Conservation (phyloP, 1,139 yeast species). For the Debaryomyces subglobosus region DNA sequence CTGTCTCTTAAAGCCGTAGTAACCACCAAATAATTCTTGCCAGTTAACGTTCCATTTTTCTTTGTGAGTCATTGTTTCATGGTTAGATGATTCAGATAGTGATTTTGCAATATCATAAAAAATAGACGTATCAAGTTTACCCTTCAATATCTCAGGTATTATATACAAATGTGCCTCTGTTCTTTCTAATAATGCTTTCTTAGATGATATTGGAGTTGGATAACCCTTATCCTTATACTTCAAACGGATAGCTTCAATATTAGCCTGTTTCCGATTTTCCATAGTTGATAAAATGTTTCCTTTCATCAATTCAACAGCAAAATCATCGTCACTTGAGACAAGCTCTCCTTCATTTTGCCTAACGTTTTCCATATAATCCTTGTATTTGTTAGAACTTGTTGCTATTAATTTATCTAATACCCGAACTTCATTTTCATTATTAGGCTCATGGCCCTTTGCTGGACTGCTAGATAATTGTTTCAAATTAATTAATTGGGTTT, state of each 20-base stretch:
- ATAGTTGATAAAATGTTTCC: slow-evolving; percentile 12
- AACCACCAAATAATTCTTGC: slow-evolving; percentile 58
- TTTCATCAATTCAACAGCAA: slow-evolving; percentile 3
- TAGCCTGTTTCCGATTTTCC: slow-evolving; percentile 18
- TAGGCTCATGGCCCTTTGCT: slow-evolving; percentile 3
- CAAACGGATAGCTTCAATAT: slow-evolving; percentile 18
- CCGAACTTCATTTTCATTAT: slow-evolving; percentile 3
- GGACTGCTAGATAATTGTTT: slow-evolving; percentile 15
- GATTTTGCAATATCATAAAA: slow-evolving; percentile 53
- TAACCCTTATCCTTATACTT: slow-evolving; percentile 26
- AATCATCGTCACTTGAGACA: not conserved
- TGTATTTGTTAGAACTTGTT: not conserved
- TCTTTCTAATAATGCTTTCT: slow-evolving; percentile 24
- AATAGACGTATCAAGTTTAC: slow-evolving; percentile 40
- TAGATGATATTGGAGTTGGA: slow-evolving; percentile 33
- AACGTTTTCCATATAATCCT: not conserved
- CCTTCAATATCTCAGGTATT: slow-evolving; percentile 48
- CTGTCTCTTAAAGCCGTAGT: slow-evolving; percentile 62
- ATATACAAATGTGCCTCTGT: slow-evolving; percentile 32
- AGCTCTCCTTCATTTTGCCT: not conserved
- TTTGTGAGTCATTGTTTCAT: slow-evolving; percentile 47
- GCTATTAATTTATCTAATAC: slow-evolving; percentile 5
- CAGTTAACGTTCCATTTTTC: slow-evolving; percentile 55
- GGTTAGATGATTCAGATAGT: slow-evolving; percentile 37
- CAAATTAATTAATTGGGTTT: slow-evolving; percentile 12